phyloP scores from a whole-genome alignment of 2,329 filamentous ascomycete species.

The Pseudogymnoascus sp. region DNA sequence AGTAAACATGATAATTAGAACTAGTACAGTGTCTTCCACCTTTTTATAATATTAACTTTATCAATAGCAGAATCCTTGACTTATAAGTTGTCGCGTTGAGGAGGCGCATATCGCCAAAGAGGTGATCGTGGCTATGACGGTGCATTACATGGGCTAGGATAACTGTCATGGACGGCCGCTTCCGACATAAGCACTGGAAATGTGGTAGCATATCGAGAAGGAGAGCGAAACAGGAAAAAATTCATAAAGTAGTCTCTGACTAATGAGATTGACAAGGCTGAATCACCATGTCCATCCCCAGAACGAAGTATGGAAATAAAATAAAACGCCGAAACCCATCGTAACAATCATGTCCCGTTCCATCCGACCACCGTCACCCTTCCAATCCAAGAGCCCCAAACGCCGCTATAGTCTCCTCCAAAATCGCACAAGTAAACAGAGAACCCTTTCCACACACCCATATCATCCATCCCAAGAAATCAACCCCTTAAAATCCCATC shows the following conservation, averaged over 20 bases:
- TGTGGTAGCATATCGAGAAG: not conserved
- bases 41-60: not conserved
- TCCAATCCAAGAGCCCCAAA: not conserved
- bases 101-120: not conserved
- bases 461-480: not conserved
- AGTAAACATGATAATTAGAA: not conserved
- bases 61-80: not conserved
- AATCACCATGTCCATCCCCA: not conserved
- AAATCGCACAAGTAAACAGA: not conserved
- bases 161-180: not conserved
- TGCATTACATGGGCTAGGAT: not conserved
- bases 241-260: not conserved
- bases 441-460: not conserved
- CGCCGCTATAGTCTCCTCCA: not conserved
- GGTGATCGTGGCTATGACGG: not conserved
- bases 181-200: not conserved
- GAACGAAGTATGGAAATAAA: not conserved
- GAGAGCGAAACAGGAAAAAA: not conserved
- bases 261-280: not conserved
- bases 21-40: not conserved
- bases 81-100: not conserved
- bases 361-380: not conserved
- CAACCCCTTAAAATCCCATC: constrained; percentile 29
- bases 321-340: not conserved
- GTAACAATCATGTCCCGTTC: not conserved